A percentile compares a stretch with the other conserved stretches of the same genome.
phyloP scores from a whole-genome alignment of 1,139 yeast species.

The Kodamaea sp. region DNA sequence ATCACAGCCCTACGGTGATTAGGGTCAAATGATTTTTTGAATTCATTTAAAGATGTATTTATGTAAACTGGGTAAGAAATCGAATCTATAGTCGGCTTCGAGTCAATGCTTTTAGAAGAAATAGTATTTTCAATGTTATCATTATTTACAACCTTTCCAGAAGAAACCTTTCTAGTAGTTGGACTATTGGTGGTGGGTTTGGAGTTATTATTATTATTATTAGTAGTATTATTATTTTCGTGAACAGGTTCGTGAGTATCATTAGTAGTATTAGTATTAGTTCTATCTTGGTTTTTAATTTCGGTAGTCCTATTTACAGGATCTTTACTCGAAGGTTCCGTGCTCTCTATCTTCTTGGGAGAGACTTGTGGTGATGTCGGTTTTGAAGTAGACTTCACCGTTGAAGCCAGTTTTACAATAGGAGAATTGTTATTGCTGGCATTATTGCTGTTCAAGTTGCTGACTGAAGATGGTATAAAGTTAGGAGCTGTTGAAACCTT shows the following conservation, averaged over 20 bases:
- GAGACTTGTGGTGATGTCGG: not conserved
- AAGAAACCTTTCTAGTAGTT: not conserved
- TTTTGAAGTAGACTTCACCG: not conserved
- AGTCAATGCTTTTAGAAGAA: not conserved
- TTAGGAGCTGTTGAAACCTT: conserved; percentile 10
- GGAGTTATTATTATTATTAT: conserved; percentile 8
- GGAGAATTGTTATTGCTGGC: conserved; percentile 1
- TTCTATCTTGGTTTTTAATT: conserved; percentile 2
- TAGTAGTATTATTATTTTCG: conserved; percentile 12
- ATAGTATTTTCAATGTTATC: not conserved
- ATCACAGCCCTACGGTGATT: conserved; percentile 2
- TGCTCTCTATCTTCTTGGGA: not conserved
- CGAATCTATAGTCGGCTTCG: not conserved
- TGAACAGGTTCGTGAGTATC: conserved; percentile 11
- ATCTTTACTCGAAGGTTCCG: not conserved
- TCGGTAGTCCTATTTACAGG: not conserved
- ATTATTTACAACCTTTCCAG: too few relatives aligned
- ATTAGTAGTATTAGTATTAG: conserved; percentile 9
- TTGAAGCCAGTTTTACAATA: conserved; percentile 2
- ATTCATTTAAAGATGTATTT: conserved; percentile 5
- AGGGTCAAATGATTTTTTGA: conserved; percentile 1
- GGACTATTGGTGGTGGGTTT: not conserved
- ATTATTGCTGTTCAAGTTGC: conserved; percentile 4
- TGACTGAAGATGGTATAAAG: conserved; percentile 9
- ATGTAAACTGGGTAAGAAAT: conserved; percentile 7